Evolutionary conservation across 805 yeast genomes (phyloP).

Genomic region (Kodamaea hsintzibuensis): DNA sequence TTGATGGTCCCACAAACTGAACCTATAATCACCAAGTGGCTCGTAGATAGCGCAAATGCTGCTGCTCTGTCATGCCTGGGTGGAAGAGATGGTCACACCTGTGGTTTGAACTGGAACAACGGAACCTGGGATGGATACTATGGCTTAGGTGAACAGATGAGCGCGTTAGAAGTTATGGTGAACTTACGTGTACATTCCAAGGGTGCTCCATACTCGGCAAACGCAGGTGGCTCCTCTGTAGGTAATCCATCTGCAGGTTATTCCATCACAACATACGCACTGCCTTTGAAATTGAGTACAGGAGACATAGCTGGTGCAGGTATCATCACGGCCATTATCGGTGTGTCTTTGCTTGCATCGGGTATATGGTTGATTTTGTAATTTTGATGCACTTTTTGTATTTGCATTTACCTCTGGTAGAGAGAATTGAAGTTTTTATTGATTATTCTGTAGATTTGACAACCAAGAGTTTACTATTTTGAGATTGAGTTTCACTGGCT

Average conservation of each 20-base stretch:
- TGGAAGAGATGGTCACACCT: slow-evolving; percentile 82
- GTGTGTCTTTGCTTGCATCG: slow-evolving; percentile 54
- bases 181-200: slow-evolving; percentile 40
- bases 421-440: neutral
- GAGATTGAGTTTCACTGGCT: too few relatives aligned
- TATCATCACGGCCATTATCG: slow-evolving; percentile 68
- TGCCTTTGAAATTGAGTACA: slow-evolving; percentile 13
- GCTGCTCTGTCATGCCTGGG: slow-evolving; percentile 72
- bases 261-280: slow-evolving; percentile 34
- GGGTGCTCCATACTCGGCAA: slow-evolving; percentile 60
- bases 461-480: too few relatives aligned
- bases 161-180: slow-evolving; percentile 66
- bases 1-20: slow-evolving; percentile 63
- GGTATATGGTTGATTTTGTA: slow-evolving; percentile 79
- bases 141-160: slow-evolving; percentile 81
- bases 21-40: slow-evolving; percentile 44
- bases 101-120: slow-evolving; percentile 70
- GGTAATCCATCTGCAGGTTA: slow-evolving; percentile 75
- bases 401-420: neutral
- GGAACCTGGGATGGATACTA: slow-evolving; percentile 59
- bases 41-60: slow-evolving; percentile 39
- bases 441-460: neutral
- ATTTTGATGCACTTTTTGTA: neutral
- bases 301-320: slow-evolving; percentile 79
- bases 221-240: slow-evolving; percentile 66